These are phyloP conservation scores for Populus euphratica DNA, from an alignment of 345 rosid genomes.

Conservation along the genomic window DNA sequence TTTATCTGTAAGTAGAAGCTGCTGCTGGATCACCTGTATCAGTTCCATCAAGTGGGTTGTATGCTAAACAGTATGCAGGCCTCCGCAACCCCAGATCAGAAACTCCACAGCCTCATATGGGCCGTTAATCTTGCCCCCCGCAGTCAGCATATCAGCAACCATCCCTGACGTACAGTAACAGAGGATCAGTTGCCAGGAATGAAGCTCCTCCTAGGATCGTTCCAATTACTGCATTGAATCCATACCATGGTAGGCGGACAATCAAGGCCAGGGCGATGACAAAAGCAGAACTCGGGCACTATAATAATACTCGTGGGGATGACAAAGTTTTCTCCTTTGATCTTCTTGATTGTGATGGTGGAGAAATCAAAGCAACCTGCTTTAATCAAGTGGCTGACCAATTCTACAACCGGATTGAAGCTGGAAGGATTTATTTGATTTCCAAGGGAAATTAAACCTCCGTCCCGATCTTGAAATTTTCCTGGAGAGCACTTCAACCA, in stretches of 20 bases:
- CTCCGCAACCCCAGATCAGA: conserved; percentile 42
- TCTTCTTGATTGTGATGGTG: conserved; percentile 83
- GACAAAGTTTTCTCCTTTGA: conserved; percentile 90
- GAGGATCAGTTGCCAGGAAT: conserved; percentile 65
- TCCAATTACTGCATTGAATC: conserved; percentile 82
- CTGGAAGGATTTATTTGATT: conserved; percentile 70
- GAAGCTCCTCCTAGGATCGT: conserved; percentile 66
- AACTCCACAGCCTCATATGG: conserved; percentile 33
- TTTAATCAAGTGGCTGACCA: conserved; percentile 81
- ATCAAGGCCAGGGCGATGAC: conserved; percentile 86
- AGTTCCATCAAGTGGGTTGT: conserved; percentile 28
- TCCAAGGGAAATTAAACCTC: conserved; percentile 76
- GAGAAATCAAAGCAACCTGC: conserved; percentile 93
- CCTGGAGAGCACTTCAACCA: conserved; percentile 52
- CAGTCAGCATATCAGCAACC: conserved; percentile 52
- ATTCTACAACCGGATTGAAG: conserved; percentile 70
- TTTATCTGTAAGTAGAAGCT: conserved; percentile 34
- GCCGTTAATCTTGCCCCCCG: conserved; percentile 26
- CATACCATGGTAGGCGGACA: conserved; percentile 89
- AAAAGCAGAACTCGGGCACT: conserved; percentile 71
- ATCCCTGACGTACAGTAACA: conserved; percentile 54
- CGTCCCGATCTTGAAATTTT: conserved; percentile 68
- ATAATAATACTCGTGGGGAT: conserved; percentile 71
- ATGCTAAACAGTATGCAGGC: conserved; percentile 31
- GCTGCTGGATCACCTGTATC: conserved; percentile 35